Evolutionary conservation across 202 grass and related monocot species (phyloP), one percentile per base, ranked within the genome.

Genomic region (Dendrocalamus latiflorus): DNA sequence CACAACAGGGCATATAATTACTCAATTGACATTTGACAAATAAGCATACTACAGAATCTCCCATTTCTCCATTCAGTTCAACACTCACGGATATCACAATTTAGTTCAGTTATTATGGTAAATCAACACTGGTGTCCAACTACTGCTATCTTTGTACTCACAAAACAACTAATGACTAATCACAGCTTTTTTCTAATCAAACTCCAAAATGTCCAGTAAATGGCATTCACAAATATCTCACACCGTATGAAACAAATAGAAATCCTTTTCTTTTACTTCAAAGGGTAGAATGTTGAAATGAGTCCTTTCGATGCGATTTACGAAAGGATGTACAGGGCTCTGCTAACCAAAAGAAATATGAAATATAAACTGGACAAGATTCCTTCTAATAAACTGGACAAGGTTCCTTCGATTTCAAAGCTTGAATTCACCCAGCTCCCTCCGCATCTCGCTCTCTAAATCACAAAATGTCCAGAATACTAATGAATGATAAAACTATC

Each of bases 71-170:
- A 21, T 54, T 61, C 30, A 51, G 54, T 33, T 53, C 25, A 81
- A 12, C 18, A 56, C 9, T 65, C 37, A 41, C n/a, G 0, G 41
- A 65, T 56, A 53, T 65, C 44, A 80, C 67, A 68, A 41, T 43
- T 30, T 74, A 59, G 63, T 71, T 88, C 65, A 75, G 49, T 66
- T 71, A 63, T 71, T 64, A 41, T 48, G 36, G 26, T 70, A 38
- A 14, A 58, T 49, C 12, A 58, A 71, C 25, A 18, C 4, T 48
- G 6, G 42, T 56, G 50, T 41, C 6, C 10, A 66, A 49, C 49
- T 49, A 58, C 17, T 68, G 61, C 3, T 64, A 17, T 66, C 22
- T 63, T 56, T 48, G 18, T 77, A 41, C 11, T 18, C 14, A n/a
- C n/a, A 68, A n/a, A 81, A 36, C 6, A 18, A 37, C 16, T 30